These are phyloP conservation scores for Fusarium longipes DNA, from an alignment of 2,329 filamentous ascomycete genomes.

Conservation along the genomic window DNA sequence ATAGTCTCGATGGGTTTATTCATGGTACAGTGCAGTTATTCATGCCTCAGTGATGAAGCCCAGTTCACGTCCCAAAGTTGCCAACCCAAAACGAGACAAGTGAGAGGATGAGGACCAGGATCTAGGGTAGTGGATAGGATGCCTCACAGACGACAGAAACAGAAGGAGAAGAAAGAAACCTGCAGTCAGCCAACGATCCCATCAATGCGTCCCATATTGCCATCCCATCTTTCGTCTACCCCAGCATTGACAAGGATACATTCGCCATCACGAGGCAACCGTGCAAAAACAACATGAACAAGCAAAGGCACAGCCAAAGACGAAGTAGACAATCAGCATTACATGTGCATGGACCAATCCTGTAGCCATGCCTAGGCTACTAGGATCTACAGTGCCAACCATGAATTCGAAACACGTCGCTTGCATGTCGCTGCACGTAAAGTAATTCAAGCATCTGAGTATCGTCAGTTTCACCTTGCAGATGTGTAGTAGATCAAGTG, in stretches of 20 bases:
- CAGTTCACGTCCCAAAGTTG: neutral
- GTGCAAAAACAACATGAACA: neutral
- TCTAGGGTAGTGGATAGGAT: slow-evolving; percentile 18
- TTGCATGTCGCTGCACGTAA: slow-evolving; percentile 5
- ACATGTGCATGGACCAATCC: slow-evolving; percentile 16
- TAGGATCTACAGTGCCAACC: slow-evolving; percentile 30
- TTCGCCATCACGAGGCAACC: slow-evolving; percentile 11
- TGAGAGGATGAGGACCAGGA: slow-evolving; percentile 12
- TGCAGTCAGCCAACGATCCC: neutral
- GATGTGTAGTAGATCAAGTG: neutral
- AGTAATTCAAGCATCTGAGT: slow-evolving; percentile 8
- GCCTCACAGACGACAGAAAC: slow-evolving; percentile 25
- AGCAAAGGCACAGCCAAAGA: neutral
- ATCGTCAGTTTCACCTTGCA: neutral
- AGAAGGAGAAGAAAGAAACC: slow-evolving; percentile 15
- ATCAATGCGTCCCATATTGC: slow-evolving; percentile 15
- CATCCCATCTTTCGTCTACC: slow-evolving; percentile 16
- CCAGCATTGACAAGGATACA: slow-evolving; percentile 18
- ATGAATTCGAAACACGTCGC: slow-evolving; percentile 28
- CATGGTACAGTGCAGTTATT: neutral
- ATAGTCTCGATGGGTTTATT: slow-evolving; percentile 15
- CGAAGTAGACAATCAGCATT: slow-evolving; percentile 4
- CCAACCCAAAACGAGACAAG: slow-evolving; percentile 29
- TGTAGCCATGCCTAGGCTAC: neutral
- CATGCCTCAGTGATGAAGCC: slow-evolving; percentile 2